phyloP scores from a whole-genome alignment of 2,329 filamentous ascomycete species.

The Fusarium buxicola region DNA sequence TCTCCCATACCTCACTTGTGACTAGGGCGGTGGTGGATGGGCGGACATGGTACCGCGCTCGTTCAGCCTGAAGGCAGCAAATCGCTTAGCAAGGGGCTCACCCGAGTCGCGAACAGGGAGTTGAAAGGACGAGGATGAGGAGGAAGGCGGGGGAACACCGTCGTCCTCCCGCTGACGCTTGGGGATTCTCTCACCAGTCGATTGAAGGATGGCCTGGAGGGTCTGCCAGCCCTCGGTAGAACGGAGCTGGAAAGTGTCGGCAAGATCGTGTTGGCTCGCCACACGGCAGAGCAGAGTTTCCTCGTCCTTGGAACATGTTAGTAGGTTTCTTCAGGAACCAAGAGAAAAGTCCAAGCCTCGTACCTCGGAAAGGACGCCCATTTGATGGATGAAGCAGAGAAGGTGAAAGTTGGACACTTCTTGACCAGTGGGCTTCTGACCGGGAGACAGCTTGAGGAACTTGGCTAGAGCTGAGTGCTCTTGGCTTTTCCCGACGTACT shows the following conservation, averaged over 20 bases:
- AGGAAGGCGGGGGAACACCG: slow-evolving; percentile 48
- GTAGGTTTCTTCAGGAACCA: not conserved
- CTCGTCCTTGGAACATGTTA: slow-evolving; percentile 75
- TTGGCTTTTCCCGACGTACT: slow-evolving; percentile 86
- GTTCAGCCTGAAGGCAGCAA: slow-evolving; percentile 74
- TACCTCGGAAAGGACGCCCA: slow-evolving; percentile 89
- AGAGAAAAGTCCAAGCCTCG: slow-evolving; percentile 32
- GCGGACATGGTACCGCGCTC: slow-evolving; percentile 49
- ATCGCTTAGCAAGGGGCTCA: slow-evolving; percentile 73
- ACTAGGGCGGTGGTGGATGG: slow-evolving; percentile 42
- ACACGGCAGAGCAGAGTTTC: slow-evolving; percentile 86
- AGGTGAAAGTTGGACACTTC: slow-evolving; percentile 94
- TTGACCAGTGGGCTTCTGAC: slow-evolving; percentile 70
- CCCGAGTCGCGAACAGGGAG: slow-evolving; percentile 52
- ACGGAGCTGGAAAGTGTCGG: slow-evolving; percentile 84
- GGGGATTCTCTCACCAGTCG: slow-evolving; percentile 95
- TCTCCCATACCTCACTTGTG: slow-evolving; percentile 25
- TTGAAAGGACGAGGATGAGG: slow-evolving; percentile 46
- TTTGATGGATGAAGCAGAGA: slow-evolving; percentile 84
- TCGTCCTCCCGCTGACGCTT: slow-evolving; percentile 68
- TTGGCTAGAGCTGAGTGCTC: slow-evolving; percentile 77
- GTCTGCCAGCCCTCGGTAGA: slow-evolving; percentile 94
- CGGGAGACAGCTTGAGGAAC: slow-evolving; percentile 71
- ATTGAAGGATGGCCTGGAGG: slow-evolving; percentile 90
- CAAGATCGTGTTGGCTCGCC: slow-evolving; percentile 82